Conservation (phyloP, 371 early-diverging fungal genomes). For the Haplosporangium sp. region DNA sequence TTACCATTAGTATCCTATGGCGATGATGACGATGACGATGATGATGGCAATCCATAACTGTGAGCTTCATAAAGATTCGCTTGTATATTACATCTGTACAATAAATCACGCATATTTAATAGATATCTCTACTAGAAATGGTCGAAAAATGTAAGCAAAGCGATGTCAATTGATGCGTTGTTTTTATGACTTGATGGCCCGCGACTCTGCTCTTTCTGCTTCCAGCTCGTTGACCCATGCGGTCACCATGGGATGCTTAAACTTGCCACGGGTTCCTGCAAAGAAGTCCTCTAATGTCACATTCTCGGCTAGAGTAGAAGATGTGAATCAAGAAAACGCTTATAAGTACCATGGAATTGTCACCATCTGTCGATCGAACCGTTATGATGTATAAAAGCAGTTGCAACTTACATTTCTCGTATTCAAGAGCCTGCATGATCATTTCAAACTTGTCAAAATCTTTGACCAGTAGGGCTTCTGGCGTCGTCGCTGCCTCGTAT, state of each 20-base stretch:
- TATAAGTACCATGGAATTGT: too few species aligned
- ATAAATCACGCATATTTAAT: background rate
- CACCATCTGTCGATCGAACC: background rate
- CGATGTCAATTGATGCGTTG: too few species aligned
- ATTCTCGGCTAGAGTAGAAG: constrained; percentile 64
- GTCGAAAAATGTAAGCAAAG: too few species aligned
- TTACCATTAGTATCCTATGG: constrained; percentile 37
- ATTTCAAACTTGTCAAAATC: constrained; percentile 96
- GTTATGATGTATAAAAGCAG: too few species aligned
- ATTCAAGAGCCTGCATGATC: constrained; percentile 93
- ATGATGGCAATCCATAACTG: background rate
- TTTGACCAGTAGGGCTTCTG: constrained; percentile 88
- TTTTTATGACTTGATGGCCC: constrained; percentile 32
- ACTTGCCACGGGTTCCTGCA: constrained; percentile 79
- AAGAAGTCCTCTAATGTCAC: constrained; percentile 82
- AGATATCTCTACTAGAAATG: too few species aligned
- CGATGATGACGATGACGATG: constrained; percentile 17
- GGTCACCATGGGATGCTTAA: constrained; percentile 82
- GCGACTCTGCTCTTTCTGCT: constrained; percentile 63
- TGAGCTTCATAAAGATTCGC: background rate
- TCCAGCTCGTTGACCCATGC: constrained; percentile 88
- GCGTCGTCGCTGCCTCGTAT: constrained; percentile 83
- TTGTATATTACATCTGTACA: constrained; percentile 3
- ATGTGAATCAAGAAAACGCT: background rate
- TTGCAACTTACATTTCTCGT: constrained; percentile 78